Base-by-base conservation (phyloP, 2,329 filamentous ascomycete species). In the Paracoccidioides brasiliensis region DNA sequence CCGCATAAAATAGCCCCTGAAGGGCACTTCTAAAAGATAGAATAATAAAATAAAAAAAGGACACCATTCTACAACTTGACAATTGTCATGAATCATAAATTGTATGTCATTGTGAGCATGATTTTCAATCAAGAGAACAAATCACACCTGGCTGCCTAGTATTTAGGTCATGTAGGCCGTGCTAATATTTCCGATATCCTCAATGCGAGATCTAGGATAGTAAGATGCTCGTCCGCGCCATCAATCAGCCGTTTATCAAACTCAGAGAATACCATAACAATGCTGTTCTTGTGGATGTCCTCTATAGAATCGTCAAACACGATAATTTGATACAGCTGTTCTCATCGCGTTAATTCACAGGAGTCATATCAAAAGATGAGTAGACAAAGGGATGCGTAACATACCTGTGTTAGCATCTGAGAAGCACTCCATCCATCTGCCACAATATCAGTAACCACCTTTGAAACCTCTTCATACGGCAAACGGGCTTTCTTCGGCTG, bases 401-500 rank as follows among this genome's bases (percentile, higher is more conserved):
- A 70, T 73, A 86, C 85, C 78, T 95, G 90, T 15, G 80, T 76
- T 41, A 97, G 79, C 32, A 96, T 81, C 71, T 97, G 93, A 5
- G 84, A 83, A 30, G 91, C 93, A 69, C 90, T 96, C 91, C 93
- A 98, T 7, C 93, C 93, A 72, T 97, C 93, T 0, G 91, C 91
- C 49, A 97, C 84, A 76, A 98, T 83, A 61, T 95, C 86, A 64
- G 90, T 88, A 4, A 97, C 86, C 5, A 88, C 84, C 61, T 82
- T 83, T 0, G 89, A 83, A 14, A 98, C 81, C 10, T 80, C 78
- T 57, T 83, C 79, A 66, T 95, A 98, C 0, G 82, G 77, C 12
- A 80, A 77, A 0, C 79, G 79, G 41, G 78, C 77, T 30, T 79
- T 79, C 60, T 76, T 80, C 4, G 89, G 88, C 62, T 87, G 85